Percentiles rank a stretch among this genome's conserved stretches.
Evolutionary conservation across 2,329 filamentous ascomycete species (phyloP).

Genomic region (Cladosporium cucumerinum): DNA sequence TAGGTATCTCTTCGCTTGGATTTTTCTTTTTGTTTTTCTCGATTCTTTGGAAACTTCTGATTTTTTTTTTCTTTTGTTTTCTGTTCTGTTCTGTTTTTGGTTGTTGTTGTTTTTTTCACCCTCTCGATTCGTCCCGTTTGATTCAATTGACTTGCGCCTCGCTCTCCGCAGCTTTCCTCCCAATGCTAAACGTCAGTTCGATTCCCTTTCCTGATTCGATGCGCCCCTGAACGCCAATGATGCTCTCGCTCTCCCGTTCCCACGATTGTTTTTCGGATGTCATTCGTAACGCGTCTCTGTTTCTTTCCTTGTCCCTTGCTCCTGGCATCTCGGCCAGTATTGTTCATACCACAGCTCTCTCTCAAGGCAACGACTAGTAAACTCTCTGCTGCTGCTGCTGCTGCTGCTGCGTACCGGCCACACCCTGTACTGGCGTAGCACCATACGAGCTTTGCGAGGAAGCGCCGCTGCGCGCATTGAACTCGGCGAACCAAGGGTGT

Average conservation of each 20-base stretch:
- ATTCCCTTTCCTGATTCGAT: neutral
- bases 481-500: constrained; percentile 88
- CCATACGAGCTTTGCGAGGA: constrained; percentile 24
- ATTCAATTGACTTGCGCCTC: neutral
- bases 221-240: neutral
- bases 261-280: neutral
- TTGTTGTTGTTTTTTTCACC: neutral
- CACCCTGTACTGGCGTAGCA: constrained; percentile 21
- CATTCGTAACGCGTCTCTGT: neutral
- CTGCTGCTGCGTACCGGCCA: constrained; percentile 22
- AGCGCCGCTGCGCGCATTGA: constrained; percentile 42
- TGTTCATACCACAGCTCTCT: neutral
- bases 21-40: too few species aligned
- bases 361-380: constrained; percentile 18
- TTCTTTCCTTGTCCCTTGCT: neutral
- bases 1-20: neutral
- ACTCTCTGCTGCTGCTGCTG: constrained; percentile 26
- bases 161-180: neutral
- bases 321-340: neutral
- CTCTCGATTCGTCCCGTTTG: neutral
- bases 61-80: too few species aligned
- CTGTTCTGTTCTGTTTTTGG: too few species aligned
- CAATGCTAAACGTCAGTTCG: neutral
- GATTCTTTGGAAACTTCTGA: too few species aligned
- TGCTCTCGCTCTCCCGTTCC: neutral